Conservation (phyloP, 2,329 filamentous ascomycete species). For the Endoconidiophora polonica region DNA sequence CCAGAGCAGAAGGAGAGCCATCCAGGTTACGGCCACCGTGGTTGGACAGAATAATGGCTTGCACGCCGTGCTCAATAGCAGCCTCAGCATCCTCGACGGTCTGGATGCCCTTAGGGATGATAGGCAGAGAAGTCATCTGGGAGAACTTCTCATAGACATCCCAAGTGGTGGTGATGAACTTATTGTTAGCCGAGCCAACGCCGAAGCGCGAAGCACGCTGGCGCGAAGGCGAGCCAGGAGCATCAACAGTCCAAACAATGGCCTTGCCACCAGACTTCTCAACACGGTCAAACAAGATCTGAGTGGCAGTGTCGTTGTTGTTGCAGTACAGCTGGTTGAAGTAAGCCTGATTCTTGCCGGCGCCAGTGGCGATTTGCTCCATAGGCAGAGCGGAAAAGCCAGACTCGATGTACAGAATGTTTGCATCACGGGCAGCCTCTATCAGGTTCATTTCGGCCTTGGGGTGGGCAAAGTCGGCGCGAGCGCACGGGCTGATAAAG, state of each 20-base stretch:
- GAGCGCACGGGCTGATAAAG: slow-evolving; percentile 31
- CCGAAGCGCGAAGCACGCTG: slow-evolving; percentile 25
- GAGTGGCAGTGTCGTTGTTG: slow-evolving; percentile 20
- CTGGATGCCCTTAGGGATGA: slow-evolving; percentile 27
- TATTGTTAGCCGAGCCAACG: slow-evolving; percentile 21
- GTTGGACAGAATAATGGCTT: slow-evolving; percentile 27
- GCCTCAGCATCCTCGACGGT: slow-evolving; percentile 25
- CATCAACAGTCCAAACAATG: slow-evolving; percentile 24
- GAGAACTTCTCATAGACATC: slow-evolving; percentile 11
- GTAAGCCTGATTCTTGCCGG: slow-evolving; percentile 14
- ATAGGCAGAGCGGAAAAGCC: slow-evolving; percentile 21
- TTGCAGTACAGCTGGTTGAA: slow-evolving; percentile 20
- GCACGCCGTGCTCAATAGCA: slow-evolving; percentile 22
- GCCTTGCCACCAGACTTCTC: slow-evolving; percentile 22
- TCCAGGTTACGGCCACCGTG: slow-evolving; percentile 28
- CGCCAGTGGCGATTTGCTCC: slow-evolving; percentile 20
- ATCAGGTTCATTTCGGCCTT: slow-evolving; percentile 32
- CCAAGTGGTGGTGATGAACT: slow-evolving; percentile 13
- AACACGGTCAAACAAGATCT: slow-evolving; percentile 20
- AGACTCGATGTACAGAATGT: slow-evolving; percentile 29
- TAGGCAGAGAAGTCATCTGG: slow-evolving; percentile 17
- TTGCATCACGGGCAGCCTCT: slow-evolving; percentile 26
- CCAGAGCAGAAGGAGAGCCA: slow-evolving; percentile 20
- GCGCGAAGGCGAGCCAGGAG: slow-evolving; percentile 13
- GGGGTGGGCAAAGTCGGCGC: slow-evolving; percentile 26